Base-by-base conservation (phyloP, 257 asterid species). In the Jacaranda copaia region DNA sequence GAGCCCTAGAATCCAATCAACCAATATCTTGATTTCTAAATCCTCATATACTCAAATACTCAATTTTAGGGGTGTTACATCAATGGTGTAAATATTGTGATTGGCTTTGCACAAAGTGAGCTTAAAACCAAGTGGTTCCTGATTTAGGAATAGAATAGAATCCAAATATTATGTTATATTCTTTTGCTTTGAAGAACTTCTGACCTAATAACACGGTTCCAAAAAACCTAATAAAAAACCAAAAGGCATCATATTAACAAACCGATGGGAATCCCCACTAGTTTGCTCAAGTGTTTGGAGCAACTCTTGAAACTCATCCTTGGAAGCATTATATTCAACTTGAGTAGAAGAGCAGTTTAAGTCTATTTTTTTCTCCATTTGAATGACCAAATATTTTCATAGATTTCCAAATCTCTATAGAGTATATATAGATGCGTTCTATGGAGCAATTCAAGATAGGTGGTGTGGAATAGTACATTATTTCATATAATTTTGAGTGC, bases 111-210 rank as follows among this genome's bases (percentile, higher is more conserved):
- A 25, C 1, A 25, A 25, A 25, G 32, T 25, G 32, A 25, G 32
- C 32, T 25, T 25, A 0, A 1, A 25, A 25, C 32, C 32, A 25
- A 2, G 32, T 25, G 39, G 85, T 77, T 2, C 85, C 75, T 16
- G 82, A 73, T 82, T 73, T 77, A 1, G 85, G 85, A 56, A 52
- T 14, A n/a, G 77, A 73, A 1, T n/a, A n/a, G n/a, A n/a, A n/a
- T n/a, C 80, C 65, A 6, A 78, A 32, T 20, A 82, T 53, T 9
- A 73, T 16, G 40, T 81, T 68, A 10, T 57, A 20, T 18, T 68
- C 25, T 32, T 77, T 67, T 3, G 75, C 58, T 66, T 39, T 25
- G 38, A 76, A 70, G 25, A 58, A 9, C 4, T 53, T 76, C 15
- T 77, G 67, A 32, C 32, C n/a, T 18, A 63, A 45, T 45, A 57